Evolutionary conservation across 257 asterid genomes (phyloP).

Genomic region (Solanum rostratum): DNA sequence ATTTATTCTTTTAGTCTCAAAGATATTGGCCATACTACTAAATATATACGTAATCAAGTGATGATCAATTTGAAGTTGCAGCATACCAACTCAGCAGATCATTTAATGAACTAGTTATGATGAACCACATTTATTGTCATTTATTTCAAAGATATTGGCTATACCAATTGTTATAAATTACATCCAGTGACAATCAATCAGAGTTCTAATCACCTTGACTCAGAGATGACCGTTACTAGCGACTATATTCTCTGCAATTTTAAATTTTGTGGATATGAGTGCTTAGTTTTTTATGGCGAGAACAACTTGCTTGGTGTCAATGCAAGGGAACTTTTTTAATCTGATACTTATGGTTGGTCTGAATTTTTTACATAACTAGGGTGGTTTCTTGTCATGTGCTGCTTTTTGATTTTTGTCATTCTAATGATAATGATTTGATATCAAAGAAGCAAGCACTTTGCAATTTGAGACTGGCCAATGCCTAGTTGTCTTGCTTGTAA

Average conservation of each 20-base stretch:
- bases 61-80: not conserved
- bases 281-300: not conserved
- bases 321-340: not conserved
- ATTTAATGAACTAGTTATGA: not conserved
- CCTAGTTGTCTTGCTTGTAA: not conserved
- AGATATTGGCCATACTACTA: not conserved
- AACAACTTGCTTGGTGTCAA: not conserved
- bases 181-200: not conserved
- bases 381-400: not conserved
- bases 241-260: not conserved
- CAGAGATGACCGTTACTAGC: not conserved
- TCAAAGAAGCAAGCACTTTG: not conserved
- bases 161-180: not conserved
- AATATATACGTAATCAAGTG: not conserved
- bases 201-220: not conserved
- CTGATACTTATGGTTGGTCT: not conserved
- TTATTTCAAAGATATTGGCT: not conserved
- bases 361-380: not conserved
- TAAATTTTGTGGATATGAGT: not conserved
- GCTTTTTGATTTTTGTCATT: not conserved
- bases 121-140: not conserved
- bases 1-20: not conserved
- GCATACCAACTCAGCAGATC: not conserved
- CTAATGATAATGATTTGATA: not conserved
- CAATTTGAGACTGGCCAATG: not conserved